Base-by-base conservation (phyloP, 2,329 filamentous ascomycete genomes). In the Diaporthe sp. region DNA sequence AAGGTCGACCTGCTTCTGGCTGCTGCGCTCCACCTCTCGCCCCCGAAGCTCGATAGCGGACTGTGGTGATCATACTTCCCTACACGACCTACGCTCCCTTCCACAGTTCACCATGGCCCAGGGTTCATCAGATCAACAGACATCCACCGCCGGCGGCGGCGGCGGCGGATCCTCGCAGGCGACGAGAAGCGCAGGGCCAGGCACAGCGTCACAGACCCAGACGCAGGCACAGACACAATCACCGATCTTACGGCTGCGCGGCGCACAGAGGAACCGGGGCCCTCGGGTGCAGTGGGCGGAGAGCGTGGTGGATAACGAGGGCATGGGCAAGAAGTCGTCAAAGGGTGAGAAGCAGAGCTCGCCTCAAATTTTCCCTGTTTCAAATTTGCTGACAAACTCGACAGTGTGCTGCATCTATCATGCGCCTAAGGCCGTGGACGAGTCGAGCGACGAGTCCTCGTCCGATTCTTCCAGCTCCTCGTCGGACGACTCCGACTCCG, bases 361-460 rank as follows among this genome's bases (percentile, higher is more conserved):
- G 13, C 13, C 12, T 37, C 12, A 15, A 31, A 5, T 13, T 31
- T 15, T 47, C 5, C 5, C 7, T 39, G 63, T 15, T 49, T 53
- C 15, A 13, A 17, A 12, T 8, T 44, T 51, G 42, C 68, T 75
- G 17, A 74, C 25, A 3, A 20, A 25, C 7, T 22, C 39, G 39
- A 76, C 77, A 98, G 97, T 98, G n/a, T 99, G 97, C 89, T 99
- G 97, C 84, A 99, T 99, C 84, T 99, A 98, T 86, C 96, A 98
- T 86, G 94, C 94, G 76, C 93, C 95, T 9, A 94, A 93, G 79
- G 91, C 89, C 15, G 92, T 95, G 5, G 95, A 94, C 82, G 96
- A 98, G 83, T 97, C 94, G 44, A 95, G 93, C 79, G 91, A 92
- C 78, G 91, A 93, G 70, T 91, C 90, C 4, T 91, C 88, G 0